phyloP scores from a whole-genome alignment of 208 protist genomes.

The Crithidia fasciculata region DNA sequence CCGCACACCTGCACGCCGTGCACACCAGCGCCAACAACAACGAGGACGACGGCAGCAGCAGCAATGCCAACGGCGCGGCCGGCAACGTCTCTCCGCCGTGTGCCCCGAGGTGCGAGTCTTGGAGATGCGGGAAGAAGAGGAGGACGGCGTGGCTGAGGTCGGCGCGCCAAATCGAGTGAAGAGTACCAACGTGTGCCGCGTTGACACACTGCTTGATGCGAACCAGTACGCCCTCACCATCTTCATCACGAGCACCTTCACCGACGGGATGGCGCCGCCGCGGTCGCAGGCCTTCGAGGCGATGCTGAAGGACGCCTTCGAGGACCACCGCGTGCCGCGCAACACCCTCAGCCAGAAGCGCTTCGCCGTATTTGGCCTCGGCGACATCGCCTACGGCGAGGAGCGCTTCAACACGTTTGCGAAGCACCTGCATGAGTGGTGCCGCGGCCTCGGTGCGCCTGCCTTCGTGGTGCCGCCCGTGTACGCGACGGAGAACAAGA shows the following conservation, averaged over 20 bases:
- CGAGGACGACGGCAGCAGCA: neutral
- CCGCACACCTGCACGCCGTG: conserved; percentile 26
- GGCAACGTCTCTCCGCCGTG: neutral
- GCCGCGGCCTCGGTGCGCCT: conserved; percentile 70
- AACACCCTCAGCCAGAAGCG: conserved; percentile 58
- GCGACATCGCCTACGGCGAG: conserved; percentile 83
- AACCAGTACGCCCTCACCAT: conserved; percentile 53
- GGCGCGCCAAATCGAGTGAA: conserved; percentile 23
- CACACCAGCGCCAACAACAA: neutral
- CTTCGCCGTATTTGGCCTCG: conserved; percentile 90
- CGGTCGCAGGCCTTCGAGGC: conserved; percentile 63
- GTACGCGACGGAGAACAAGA: conserved; percentile 74
- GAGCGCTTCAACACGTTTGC: conserved; percentile 81
- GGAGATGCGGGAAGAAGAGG: conserved; percentile 37
- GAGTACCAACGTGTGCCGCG: conserved; percentile 29
- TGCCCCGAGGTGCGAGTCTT: conserved; percentile 26
- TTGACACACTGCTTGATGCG: conserved; percentile 62
- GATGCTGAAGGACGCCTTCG: conserved; percentile 77
- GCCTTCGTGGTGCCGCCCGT: conserved; percentile 78
- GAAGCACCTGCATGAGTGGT: conserved; percentile 76
- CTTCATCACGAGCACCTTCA: conserved; percentile 86
- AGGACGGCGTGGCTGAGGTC: neutral
- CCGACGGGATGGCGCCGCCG: conserved; percentile 73
- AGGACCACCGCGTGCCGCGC: conserved; percentile 83
- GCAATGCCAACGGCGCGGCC: neutral